Conservation (phyloP, 345 rosid species). For the rapeseed (Brassica napus) region Da-Ae NC_063440.1:19114501-19115000, state of each 20-base stretch:
- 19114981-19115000: conserved; percentile 77
- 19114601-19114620: conserved; percentile 70
- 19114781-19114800: conserved; percentile 89
- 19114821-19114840: conserved; percentile 72
- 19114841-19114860: conserved; percentile 64
- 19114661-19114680: background rate
- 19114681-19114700: conserved; percentile 23
- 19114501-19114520: background rate
- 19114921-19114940: conserved; percentile 70
- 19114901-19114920: conserved; percentile 87
- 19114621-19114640: conserved; percentile 56
- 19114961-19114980: conserved; percentile 74
- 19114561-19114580: conserved; percentile 81
- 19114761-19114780: conserved; percentile 57
- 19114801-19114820: conserved; percentile 86
- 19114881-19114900: conserved; percentile 60
- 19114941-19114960: conserved; percentile 57
- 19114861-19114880: conserved; percentile 45
- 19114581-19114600: conserved; percentile 63
- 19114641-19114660: background rate
- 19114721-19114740: conserved; percentile 76
- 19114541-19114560: conserved; percentile 84
- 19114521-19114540: conserved; percentile 72
- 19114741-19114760: conserved; percentile 87
- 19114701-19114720: background rate